Percentiles rank a stretch among this genome's conserved stretches.
phyloP scores from a whole-genome alignment of 306 rosid genomes.

The Sesbania bispinosa region DNA sequence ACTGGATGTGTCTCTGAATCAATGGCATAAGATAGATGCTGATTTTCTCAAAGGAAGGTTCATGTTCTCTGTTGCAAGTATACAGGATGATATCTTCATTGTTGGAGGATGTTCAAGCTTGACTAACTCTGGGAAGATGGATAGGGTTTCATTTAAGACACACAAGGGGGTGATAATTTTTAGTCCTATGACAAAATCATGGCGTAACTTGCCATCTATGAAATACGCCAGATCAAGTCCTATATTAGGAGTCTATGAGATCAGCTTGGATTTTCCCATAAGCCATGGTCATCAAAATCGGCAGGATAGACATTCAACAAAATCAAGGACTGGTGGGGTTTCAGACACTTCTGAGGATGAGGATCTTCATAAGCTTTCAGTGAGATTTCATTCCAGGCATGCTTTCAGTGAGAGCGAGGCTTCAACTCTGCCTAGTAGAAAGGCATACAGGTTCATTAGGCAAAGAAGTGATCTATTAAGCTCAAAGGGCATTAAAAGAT shows the following conservation, averaged over 20 bases:
- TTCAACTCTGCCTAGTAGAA: conserved; percentile 50
- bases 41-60: conserved; percentile 81
- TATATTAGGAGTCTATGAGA: conserved; percentile 76
- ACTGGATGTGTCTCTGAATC: conserved; percentile 69
- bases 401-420: conserved; percentile 55
- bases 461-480: conserved; percentile 65
- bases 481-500: conserved; percentile 58
- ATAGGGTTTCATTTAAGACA: conserved; percentile 87
- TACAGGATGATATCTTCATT: conserved; percentile 77
- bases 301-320: conserved; percentile 74
- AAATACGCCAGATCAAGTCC: conserved; percentile 85
- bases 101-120: conserved; percentile 98
- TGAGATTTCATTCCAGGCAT: conserved; percentile 72
- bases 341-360: conserved; percentile 94
- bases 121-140: conserved; percentile 80
- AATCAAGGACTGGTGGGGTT: conserved; percentile 73
- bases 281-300: conserved; percentile 63
- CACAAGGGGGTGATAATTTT: conserved; percentile 85
- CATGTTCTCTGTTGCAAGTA: conserved; percentile 79
- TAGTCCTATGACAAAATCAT: conserved; percentile 85
- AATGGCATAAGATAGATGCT: conserved; percentile 89
- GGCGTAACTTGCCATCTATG: conserved; percentile 91
- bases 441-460: conserved; percentile 61
- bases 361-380: conserved; percentile 95
- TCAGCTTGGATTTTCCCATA: conserved; percentile 57